A percentile compares a stretch with the other conserved stretches of the same genome.
Conservation (phyloP, 2,329 filamentous ascomycete genomes). For the Sordariomycetes sp. region DNA sequence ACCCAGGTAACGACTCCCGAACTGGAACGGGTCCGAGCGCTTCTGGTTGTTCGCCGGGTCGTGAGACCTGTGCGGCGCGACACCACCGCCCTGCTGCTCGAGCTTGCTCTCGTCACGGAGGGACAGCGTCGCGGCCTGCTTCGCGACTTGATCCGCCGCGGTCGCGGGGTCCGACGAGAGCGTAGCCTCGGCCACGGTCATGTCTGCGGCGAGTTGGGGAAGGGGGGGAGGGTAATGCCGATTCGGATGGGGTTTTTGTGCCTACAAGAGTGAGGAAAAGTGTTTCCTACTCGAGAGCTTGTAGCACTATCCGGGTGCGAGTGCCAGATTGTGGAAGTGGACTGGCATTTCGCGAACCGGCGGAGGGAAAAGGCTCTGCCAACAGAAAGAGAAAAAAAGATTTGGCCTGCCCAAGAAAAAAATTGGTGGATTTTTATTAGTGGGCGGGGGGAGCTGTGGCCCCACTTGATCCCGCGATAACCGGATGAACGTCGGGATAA, state of each 20-base stretch:
- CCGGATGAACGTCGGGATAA: neutral
- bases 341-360: constrained; percentile 1
- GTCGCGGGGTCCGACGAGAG: constrained; percentile 5
- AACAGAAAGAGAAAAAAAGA: constrained; percentile 6
- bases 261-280: constrained; percentile 1
- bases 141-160: constrained; percentile 3
- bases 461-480: neutral
- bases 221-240: neutral
- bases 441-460: neutral
- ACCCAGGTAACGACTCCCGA: constrained; percentile 76
- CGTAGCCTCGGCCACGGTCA: constrained; percentile 6
- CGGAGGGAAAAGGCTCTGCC: constrained; percentile 2
- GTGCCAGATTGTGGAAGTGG: neutral
- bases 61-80: constrained; percentile 55
- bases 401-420: neutral
- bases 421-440: constrained; percentile 2
- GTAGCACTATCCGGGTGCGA: neutral
- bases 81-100: constrained; percentile 8
- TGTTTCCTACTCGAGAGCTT: neutral
- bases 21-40: constrained; percentile 85
- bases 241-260: constrained; percentile 5
- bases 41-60: constrained; percentile 65
- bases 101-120: neutral
- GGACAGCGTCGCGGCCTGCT: constrained; percentile 3
- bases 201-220: neutral